Conservation (phyloP, 2,329 filamentous ascomycete genomes). For the Ceratocystis cacaofunesta region DNA sequence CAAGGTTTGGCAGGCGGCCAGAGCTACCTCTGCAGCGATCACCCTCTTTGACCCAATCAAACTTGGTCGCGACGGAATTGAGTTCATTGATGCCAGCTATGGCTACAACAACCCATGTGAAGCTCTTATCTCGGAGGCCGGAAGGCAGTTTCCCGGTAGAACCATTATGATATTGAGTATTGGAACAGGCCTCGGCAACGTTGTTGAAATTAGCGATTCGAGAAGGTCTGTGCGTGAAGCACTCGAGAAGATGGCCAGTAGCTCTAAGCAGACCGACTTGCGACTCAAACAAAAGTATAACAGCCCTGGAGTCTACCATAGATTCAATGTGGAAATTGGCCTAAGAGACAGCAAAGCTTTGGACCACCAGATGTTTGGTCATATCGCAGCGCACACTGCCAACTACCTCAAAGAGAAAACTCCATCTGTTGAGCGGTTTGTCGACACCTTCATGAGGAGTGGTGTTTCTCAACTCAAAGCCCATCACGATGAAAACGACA, state of each 20-base stretch:
- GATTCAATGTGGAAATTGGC: conserved; percentile 22
- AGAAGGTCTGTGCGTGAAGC: rapidly evolving
- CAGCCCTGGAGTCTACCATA: conserved; percentile 18
- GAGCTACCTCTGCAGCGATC: too few species aligned
- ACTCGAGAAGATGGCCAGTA: background rate
- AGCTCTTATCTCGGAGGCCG: conserved; percentile 22
- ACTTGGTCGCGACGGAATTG: conserved; percentile 20
- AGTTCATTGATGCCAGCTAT: background rate
- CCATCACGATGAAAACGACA: too few species aligned
- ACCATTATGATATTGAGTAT: conserved; percentile 20
- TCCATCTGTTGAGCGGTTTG: too few species aligned
- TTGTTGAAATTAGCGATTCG: conserved; percentile 18
- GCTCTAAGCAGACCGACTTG: background rate
- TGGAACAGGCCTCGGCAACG: conserved; percentile 20
- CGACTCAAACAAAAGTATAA: conserved; percentile 17
- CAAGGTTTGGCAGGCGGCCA: too few species aligned
- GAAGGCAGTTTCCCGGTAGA: conserved; percentile 19
- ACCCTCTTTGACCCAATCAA: conserved; percentile 17
- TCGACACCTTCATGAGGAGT: too few species aligned
- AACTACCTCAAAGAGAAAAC: background rate
- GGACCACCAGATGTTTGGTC: conserved; percentile 20
- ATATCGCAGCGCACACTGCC: conserved; percentile 19
- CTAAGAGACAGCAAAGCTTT: conserved; percentile 20
- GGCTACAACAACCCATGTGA: conserved; percentile 15
- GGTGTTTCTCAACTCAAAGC: too few species aligned